Percentiles rank a stretch among this genome's conserved stretches.
Conservation (phyloP, 306 rosid species). For the Castanea sativa region DNA sequence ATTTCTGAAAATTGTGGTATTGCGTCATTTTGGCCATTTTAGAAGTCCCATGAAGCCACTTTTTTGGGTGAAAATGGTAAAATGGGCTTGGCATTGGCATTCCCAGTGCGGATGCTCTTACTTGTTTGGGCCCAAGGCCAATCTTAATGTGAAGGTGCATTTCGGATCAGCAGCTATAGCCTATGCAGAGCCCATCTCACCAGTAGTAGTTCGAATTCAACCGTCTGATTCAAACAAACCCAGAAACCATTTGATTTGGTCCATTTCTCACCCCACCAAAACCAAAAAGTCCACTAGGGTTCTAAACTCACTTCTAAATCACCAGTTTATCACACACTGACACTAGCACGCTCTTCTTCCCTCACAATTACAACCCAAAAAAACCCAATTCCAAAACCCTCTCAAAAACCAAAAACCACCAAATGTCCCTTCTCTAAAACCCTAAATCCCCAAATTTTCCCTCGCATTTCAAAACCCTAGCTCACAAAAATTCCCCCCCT, state of each 20-base stretch:
- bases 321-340: not conserved
- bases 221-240: slow-evolving; percentile 1
- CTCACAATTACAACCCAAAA: not conserved
- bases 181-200: too few relatives aligned
- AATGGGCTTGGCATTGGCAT: too few relatives aligned
- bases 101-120: too few relatives aligned
- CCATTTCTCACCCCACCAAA: not conserved
- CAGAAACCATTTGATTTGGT: not conserved
- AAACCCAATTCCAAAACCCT: not conserved
- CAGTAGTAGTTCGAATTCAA: not conserved
- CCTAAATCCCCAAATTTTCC: not conserved
- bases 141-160: too few relatives aligned
- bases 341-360: not conserved
- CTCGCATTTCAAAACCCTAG: slow-evolving; percentile 1
- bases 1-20: too few relatives aligned
- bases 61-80: too few relatives aligned
- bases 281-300: not conserved
- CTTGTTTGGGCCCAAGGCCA: too few relatives aligned
- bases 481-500: not conserved
- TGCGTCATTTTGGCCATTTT: too few relatives aligned
- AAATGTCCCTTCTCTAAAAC: not conserved
- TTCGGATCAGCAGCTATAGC: too few relatives aligned
- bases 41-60: too few relatives aligned
- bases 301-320: not conserved
- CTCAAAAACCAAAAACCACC: not conserved